Base-by-base conservation (phyloP, 176 grass and related monocot genomes). In the Oryza longistaminata region DNA sequence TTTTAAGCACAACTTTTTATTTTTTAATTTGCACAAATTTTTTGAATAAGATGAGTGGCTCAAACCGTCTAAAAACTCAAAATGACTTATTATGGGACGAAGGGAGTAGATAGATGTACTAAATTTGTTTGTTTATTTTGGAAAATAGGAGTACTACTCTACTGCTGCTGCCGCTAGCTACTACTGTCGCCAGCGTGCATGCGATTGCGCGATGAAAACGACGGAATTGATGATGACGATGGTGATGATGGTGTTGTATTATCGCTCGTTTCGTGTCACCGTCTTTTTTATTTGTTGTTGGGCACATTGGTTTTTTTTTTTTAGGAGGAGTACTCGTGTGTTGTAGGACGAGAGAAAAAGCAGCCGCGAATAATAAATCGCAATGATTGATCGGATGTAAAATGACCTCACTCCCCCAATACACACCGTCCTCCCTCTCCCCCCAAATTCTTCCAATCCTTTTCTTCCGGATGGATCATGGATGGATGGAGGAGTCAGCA, bases 331-430 rank as follows among this genome's bases (percentile, higher is more conserved):
- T 25, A 60, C 39, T 37, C 5, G 34, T 35, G 5, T 40, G 48
- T 15, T 13, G 13, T 50, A 55, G 39, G 7, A 40, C 8, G 39
- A 40, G 39, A 40, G 8, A 40, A 15, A 9, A 21, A 58, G 65
- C 78, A 71, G 24, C 35, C 7, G 52, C 39, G 16, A 22, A 21
- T 37, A 77, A 79, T 77, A 87, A 81, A 74, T 87, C n/a, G 16
- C 13, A 75, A 81, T 81, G 61, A 87, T 87, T 81, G 62, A 87
- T 74, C 62, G 62, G 76, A 81, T 55, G 69, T 31, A 49, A 68
- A 87, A 74, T 87, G 85, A 87, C 43, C 60, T 81, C 70, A 80
- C 49, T 6, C 29, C 27, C 31, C 11, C 40, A 6, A 22, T 2
- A 27, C 27, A 4, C 13, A 25, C 13, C 16, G 16, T 27, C 26